Conservation (phyloP, 1,284 basidiomycete species). For the Ustilago loliicola region DNA sequence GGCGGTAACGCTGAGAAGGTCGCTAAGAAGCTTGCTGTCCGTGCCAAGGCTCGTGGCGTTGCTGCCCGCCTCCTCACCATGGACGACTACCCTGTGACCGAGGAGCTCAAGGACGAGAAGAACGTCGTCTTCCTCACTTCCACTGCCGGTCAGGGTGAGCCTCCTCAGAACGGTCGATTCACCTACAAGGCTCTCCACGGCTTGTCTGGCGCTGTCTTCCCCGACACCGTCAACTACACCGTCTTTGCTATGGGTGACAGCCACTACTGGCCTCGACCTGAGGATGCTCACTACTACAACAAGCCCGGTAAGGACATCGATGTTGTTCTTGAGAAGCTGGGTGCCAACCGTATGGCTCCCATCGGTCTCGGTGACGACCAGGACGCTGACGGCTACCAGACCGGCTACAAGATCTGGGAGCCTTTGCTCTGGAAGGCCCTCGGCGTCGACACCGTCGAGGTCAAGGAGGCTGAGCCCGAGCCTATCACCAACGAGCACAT, state of each 20-base stretch:
- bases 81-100: constrained; percentile 80
- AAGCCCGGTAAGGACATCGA: constrained; percentile 94
- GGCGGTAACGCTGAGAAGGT: constrained; percentile 95
- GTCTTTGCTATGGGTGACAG: constrained; percentile 98
- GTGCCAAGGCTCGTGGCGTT: constrained; percentile 88
- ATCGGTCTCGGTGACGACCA: constrained; percentile 93
- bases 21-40: constrained; percentile 86
- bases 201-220: constrained; percentile 61
- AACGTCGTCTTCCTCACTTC: constrained; percentile 91
- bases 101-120: constrained; percentile 75
- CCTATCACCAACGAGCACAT: constrained; percentile 99
- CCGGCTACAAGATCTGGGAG: constrained; percentile 97
- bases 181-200: constrained; percentile 84
- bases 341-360: constrained; percentile 60
- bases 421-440: constrained; percentile 92
- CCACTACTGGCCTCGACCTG: constrained; percentile 98
- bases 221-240: constrained; percentile 70
- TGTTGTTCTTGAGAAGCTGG: constrained; percentile 73
- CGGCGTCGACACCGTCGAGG: constrained; percentile 89
- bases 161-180: constrained; percentile 93
- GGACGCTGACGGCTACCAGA: constrained; percentile 94
- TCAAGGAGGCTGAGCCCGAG: constrained; percentile 92
- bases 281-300: constrained; percentile 98
- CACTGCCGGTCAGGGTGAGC: constrained; percentile 98
- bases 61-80: constrained; percentile 75